A percentile compares a stretch with the other conserved stretches of the same genome.
Evolutionary conservation across 73 alveolate species (phyloP).

Genomic region (Durusdinium trenchii): DNA sequence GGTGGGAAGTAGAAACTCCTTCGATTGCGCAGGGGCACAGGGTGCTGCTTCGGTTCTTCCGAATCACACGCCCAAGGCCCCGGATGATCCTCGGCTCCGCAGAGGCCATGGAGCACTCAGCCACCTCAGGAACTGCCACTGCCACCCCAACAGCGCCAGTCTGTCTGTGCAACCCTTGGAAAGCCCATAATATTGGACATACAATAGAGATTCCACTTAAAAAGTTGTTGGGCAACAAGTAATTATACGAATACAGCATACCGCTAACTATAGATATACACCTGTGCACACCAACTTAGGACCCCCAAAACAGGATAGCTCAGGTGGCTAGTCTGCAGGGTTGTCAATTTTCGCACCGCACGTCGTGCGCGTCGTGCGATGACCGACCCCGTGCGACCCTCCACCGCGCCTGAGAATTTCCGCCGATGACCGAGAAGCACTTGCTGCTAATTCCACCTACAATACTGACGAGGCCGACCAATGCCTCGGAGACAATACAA

Average conservation of each 20-base stretch:
- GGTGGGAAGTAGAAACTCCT: no score
- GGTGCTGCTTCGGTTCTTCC: constrained; percentile 30
- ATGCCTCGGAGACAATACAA: background rate
- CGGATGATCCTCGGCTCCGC: constrained; percentile 71
- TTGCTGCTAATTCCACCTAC: constrained; percentile 88
- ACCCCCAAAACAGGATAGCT: no score
- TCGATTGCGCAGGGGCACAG: background rate
- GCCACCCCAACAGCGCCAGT: background rate
- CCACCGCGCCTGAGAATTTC: constrained; percentile 29
- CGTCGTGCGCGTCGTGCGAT: no score
- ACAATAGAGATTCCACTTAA: no score
- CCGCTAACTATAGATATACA: no score
- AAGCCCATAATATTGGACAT: no score
- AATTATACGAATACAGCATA: no score
- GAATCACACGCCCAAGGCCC: constrained; percentile 47
- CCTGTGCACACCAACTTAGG: no score
- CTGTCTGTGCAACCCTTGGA: background rate
- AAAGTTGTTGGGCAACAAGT: no score
- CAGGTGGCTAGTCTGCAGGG: no score
- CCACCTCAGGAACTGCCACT: no score
- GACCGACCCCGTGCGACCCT: no score
- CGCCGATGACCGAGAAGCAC: constrained; percentile 65
- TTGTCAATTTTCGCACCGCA: background rate
- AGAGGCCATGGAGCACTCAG: constrained; percentile 26
- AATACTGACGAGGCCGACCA: constrained; percentile 83